Evolutionary conservation across 106 monocot species (phyloP), one percentile per base, ranked within the genome.

Genomic region (Dendrobium huoshanense): DNA sequence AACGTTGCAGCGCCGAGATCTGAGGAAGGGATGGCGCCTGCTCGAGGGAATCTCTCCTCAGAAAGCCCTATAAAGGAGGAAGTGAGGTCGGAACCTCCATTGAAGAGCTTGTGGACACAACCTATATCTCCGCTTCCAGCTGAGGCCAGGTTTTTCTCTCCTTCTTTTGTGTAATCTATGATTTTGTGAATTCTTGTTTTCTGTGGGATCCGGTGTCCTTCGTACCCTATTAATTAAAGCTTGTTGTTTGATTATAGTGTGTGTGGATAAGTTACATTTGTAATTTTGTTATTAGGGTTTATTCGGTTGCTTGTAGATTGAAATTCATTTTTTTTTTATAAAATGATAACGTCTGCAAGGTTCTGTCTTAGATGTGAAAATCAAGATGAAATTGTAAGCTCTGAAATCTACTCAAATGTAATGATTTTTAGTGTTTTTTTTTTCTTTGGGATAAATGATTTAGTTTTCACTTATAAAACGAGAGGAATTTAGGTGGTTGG

Each of bases 1-100:
- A 70, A 22, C 29, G 70, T 70, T 70, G 70, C 70, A 70, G 37
- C 64, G 43, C 9, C 43, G 74, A 43, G 43, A 44, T 15, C 76
- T 4, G 27, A 17, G 29, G 76, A 5, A 76, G 76, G 48, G 9
- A 76, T 76, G 48, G 76, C 13, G 76, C 76, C 9, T 18, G 49
- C 47, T 76, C 76, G 76, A 49, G 76, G 49, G 48, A 76, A 49
- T 48, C 49, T 76, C 24, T 49, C 29, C 25, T 48, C 49, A 11
- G 25, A 25, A n/a, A 49, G 47, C 25, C 76, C 27, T 76, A 76
- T 76, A 76, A 76, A 76, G 76, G 49, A 49, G 24, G 49, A 47
- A 25, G 25, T 0, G 49, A 49, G 49, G 49, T 15, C 49, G 49
- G 43, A 51, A 9, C 27, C 76, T 76, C 48, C 9, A 41, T 51